phyloP scores from a whole-genome alignment of 768 basidiomycete genomes.

The Russula ochroleuca region DNA sequence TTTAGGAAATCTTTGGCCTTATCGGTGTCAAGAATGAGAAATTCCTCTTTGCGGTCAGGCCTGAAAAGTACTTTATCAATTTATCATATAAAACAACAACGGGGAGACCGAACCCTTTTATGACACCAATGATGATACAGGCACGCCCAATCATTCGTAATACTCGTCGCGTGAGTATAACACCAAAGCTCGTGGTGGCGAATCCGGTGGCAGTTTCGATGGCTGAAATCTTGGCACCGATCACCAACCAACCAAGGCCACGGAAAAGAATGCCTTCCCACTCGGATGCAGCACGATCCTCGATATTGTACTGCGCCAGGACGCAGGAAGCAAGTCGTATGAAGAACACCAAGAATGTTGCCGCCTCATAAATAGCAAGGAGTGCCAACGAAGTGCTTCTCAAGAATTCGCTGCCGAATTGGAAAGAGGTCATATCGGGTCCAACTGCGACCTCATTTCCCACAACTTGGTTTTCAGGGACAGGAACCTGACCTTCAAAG shows the following conservation, averaged over 20 bases:
- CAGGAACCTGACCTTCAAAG: slow-evolving; percentile 1
- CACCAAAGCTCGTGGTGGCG: slow-evolving; percentile 47
- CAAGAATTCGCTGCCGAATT: slow-evolving; percentile 52
- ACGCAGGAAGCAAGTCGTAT: slow-evolving; percentile 52
- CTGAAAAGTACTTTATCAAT: slow-evolving; percentile 6
- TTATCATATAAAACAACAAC: background rate
- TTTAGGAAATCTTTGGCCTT: slow-evolving; percentile 1
- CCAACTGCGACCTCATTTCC: slow-evolving; percentile 37
- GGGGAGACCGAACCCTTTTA: slow-evolving; percentile 57
- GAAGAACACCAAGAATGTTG: slow-evolving; percentile 55
- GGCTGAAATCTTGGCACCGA: slow-evolving; percentile 56
- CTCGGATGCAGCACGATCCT: slow-evolving; percentile 42
- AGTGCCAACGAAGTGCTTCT: slow-evolving; percentile 57
- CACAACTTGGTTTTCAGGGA: background rate
- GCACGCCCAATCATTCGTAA: slow-evolving; percentile 53
- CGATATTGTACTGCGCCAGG: slow-evolving; percentile 49
- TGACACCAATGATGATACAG: slow-evolving; percentile 54
- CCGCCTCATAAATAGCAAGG: slow-evolving; percentile 52
- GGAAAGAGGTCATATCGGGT: slow-evolving; percentile 38
- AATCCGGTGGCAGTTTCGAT: slow-evolving; percentile 66
- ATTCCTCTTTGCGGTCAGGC: slow-evolving; percentile 23
- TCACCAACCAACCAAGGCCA: slow-evolving; percentile 64
- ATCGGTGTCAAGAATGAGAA: slow-evolving; percentile 22
- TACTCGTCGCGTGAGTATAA: slow-evolving; percentile 52
- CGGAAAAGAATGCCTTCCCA: slow-evolving; percentile 46